Percentiles rank a stretch among this genome's conserved stretches.
These are phyloP conservation scores for Nakazawaea ishiwadae DNA, from an alignment of 805 yeast genomes.

Conservation along the genomic window DNA sequence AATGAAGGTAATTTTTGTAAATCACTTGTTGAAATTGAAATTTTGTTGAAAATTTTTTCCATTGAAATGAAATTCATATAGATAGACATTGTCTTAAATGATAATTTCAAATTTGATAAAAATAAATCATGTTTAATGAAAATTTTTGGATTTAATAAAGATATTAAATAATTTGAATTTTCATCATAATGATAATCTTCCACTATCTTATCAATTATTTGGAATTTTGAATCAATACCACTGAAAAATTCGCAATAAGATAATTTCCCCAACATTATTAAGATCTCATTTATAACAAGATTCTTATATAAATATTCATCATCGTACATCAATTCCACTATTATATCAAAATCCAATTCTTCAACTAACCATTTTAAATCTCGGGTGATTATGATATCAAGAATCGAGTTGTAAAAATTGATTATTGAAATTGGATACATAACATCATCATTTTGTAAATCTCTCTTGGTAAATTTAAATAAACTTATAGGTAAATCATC, in stretches of 20 bases:
- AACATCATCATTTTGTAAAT: constrained; percentile 5
- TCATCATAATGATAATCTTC: background rate
- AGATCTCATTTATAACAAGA: constrained; percentile 1
- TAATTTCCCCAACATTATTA: constrained; percentile 1
- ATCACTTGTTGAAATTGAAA: background rate
- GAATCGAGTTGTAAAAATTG: background rate
- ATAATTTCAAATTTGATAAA: background rate
- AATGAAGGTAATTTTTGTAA: constrained; percentile 4
- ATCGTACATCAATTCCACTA: background rate
- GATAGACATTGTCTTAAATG: constrained; percentile 1
- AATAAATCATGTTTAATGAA: background rate
- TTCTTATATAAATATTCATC: background rate
- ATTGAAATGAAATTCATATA: background rate
- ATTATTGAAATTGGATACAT: constrained; percentile 2
- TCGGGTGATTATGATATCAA: background rate
- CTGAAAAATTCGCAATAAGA: constrained; percentile 3
- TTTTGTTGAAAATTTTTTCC: background rate
- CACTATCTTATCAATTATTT: background rate
- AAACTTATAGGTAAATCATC: constrained; percentile 1
- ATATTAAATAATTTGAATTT: background rate
- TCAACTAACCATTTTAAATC: background rate
- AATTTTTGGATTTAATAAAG: constrained; percentile 1
- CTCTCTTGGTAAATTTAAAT: background rate
- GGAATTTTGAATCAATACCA: background rate
- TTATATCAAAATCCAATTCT: background rate